A percentile compares a stretch with the other conserved stretches of the same genome.
phyloP scores from a whole-genome alignment of 2,329 filamentous ascomycete species.

The Pseudogymnoascus sp. region DNA sequence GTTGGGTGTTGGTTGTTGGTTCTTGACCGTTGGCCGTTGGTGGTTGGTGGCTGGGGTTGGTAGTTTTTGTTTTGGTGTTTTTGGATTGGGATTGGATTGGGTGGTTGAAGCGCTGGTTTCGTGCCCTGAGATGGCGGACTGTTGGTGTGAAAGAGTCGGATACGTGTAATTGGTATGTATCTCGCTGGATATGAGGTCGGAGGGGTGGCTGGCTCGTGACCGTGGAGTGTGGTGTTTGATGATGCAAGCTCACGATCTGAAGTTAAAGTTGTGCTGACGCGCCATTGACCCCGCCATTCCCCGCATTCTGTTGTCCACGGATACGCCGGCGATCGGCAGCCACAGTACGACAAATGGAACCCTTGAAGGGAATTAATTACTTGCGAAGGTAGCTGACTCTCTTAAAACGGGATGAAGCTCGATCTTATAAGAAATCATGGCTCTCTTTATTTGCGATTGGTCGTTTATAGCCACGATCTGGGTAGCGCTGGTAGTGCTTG shows the following conservation, averaged over 20 bases:
- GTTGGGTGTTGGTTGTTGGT: background rate
- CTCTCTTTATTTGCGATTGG: background rate
- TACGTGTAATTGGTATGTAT: background rate
- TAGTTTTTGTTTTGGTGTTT: background rate
- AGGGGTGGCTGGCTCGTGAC: background rate
- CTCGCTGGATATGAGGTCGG: background rate
- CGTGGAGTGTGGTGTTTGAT: background rate
- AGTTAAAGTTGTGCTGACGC: background rate
- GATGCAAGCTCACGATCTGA: background rate
- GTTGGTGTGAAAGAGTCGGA: background rate
- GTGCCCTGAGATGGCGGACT: background rate
- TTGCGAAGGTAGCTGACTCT: background rate
- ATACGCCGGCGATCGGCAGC: background rate
- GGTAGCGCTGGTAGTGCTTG: background rate
- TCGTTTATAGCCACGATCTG: background rate
- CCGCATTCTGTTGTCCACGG: slow-evolving; percentile 1
- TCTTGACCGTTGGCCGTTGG: background rate
- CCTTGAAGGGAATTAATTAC: background rate
- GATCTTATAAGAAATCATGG: background rate
- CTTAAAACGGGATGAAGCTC: background rate
- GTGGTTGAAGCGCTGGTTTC: background rate
- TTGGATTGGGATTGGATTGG: background rate
- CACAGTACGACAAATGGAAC: background rate
- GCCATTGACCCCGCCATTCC: slow-evolving; percentile 1
- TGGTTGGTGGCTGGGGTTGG: background rate